phyloP scores from a whole-genome alignment of 2,329 filamentous ascomycete genomes.

The Fusarium pilosicola region DNA sequence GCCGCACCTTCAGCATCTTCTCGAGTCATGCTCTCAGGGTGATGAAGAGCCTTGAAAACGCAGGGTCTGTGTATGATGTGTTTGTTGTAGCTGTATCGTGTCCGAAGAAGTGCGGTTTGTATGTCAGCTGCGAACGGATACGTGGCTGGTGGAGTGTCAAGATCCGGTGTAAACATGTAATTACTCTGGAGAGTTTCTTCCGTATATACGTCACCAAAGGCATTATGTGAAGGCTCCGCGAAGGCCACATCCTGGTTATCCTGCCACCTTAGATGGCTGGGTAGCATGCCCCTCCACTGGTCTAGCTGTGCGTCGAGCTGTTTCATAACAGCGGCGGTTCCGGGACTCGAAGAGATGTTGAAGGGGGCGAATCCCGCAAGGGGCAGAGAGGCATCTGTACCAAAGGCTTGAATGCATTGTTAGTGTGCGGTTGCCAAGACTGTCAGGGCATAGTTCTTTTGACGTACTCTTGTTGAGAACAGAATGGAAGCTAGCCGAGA shows the following conservation, averaged over 20 bases:
- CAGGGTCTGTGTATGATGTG: constrained; percentile 68
- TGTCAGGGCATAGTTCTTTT: background rate
- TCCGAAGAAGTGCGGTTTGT: constrained; percentile 66
- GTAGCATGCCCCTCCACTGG: constrained; percentile 67
- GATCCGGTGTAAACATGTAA: constrained; percentile 40
- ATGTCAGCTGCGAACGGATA: constrained; percentile 66
- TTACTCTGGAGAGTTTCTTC: constrained; percentile 32
- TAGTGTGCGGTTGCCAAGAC: background rate
- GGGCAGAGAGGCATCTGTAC: constrained; percentile 9
- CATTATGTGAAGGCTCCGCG: constrained; percentile 30
- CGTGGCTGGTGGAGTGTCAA: constrained; percentile 40
- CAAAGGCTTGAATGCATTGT: constrained; percentile 35
- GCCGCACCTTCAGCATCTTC: constrained; percentile 66
- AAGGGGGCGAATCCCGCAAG: constrained; percentile 33
- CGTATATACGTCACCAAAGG: constrained; percentile 33
- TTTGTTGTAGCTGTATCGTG: constrained; percentile 68
- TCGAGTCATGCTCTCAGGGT: constrained; percentile 61
- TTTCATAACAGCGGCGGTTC: constrained; percentile 52
- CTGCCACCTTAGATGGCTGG: constrained; percentile 65
- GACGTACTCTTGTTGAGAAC: constrained; percentile 62
- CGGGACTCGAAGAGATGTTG: constrained; percentile 20
- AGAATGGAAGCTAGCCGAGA: constrained; percentile 63
- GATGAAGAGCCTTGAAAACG: constrained; percentile 68
- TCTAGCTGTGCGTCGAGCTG: constrained; percentile 65
- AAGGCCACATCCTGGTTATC: constrained; percentile 56